Conservation (phyloP, 768 basidiomycete genomes). For the Rhizopogon salebrosus region DNA sequence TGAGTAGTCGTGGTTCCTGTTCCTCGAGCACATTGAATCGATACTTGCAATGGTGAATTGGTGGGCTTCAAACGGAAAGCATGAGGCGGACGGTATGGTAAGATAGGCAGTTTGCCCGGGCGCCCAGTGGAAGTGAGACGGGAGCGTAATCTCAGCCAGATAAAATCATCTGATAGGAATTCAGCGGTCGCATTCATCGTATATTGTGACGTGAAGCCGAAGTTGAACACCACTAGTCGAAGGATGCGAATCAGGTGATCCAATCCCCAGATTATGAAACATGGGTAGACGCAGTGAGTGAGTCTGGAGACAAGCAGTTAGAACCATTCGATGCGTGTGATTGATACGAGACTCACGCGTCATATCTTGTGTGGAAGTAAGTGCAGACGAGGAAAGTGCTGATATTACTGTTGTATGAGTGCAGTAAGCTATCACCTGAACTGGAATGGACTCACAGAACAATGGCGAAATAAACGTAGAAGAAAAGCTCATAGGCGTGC, state of each 20-base stretch:
- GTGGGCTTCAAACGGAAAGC: conserved; percentile 43
- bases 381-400: conserved; percentile 30
- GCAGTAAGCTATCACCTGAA: background rate
- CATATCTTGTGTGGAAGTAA: conserved; percentile 31
- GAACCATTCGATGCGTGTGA: background rate
- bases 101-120: conserved; percentile 52
- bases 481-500: conserved; percentile 42
- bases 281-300: conserved; percentile 38
- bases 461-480: conserved; percentile 36
- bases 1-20: background rate
- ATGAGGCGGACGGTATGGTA: conserved; percentile 38
- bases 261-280: conserved; percentile 46
- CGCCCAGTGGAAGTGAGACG: conserved; percentile 41
- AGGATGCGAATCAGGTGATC: conserved; percentile 40
- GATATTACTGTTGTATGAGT: background rate
- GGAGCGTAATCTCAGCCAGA: conserved; percentile 39
- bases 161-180: conserved; percentile 34
- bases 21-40: conserved; percentile 9
- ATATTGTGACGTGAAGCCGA: conserved; percentile 16
- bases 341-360: conserved; percentile 16
- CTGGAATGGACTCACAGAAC: conserved; percentile 24
- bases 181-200: conserved; percentile 30
- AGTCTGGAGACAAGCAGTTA: conserved; percentile 6
- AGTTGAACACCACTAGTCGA: conserved; percentile 36
- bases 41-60: conserved; percentile 53